Evolutionary conservation across 371 early-diverging fungal species (phyloP).

Genomic region (Dentiscutata heterogama): DNA sequence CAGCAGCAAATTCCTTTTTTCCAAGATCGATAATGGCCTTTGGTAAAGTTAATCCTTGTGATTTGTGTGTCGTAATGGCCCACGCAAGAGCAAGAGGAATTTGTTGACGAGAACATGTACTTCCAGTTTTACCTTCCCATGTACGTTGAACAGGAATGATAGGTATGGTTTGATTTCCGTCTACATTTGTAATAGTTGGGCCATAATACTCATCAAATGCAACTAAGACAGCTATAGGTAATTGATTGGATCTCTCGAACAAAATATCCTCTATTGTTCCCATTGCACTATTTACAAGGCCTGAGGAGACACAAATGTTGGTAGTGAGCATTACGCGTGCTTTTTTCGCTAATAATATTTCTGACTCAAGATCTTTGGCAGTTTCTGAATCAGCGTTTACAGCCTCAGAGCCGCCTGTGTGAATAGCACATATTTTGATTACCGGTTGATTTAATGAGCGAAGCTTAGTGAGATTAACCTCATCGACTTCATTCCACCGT

Average conservation of each 20-base stretch:
- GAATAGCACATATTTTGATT: neutral
- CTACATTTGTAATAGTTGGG: neutral
- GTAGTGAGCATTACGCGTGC: no score
- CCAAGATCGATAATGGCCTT: no score
- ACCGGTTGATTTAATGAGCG: neutral
- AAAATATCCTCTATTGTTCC: no score
- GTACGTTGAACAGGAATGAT: neutral
- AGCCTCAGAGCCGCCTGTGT: neutral
- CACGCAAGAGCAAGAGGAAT: conserved; percentile 70
- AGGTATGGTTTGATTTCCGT: neutral
- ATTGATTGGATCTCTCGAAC: no score
- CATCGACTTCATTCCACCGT: neutral
- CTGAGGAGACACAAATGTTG: no score
- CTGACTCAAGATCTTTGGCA: no score
- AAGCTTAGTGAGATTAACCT: neutral
- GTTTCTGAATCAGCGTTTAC: no score
- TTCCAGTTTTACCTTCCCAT: neutral
- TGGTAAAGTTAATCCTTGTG: conserved; percentile 85
- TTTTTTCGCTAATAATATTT: no score
- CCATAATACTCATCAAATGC: neutral
- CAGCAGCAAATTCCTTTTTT: no score
- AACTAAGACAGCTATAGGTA: neutral
- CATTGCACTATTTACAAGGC: no score
- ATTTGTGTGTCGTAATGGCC: conserved; percentile 74
- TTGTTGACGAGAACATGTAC: conserved; percentile 48